Evolutionary conservation across 2,329 filamentous ascomycete genomes (phyloP).

Genomic region (Phyllosticta citribraziliensis): DNA sequence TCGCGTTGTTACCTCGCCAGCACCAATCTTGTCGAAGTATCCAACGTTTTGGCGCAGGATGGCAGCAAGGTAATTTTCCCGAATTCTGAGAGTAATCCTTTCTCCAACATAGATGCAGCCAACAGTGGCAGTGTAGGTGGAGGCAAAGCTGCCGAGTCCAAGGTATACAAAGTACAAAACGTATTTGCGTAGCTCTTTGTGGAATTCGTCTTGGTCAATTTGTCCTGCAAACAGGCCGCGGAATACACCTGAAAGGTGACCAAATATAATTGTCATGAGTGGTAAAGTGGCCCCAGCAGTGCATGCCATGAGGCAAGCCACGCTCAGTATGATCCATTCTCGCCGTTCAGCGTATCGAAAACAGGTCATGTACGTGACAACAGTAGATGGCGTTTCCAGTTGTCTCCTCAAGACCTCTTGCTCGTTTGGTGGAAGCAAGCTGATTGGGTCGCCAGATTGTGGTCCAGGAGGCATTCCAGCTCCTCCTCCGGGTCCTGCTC

Average conservation of each 20-base stretch:
- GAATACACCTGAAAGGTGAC: slow-evolving; percentile 13
- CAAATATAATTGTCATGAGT: slow-evolving; percentile 52
- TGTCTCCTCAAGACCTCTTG: slow-evolving; percentile 58
- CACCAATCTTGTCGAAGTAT: slow-evolving; percentile 67
- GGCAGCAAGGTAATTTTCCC: slow-evolving; percentile 53
- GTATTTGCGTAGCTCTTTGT: slow-evolving; percentile 6
- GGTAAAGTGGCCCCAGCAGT: slow-evolving; percentile 66
- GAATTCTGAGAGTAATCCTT: slow-evolving; percentile 25
- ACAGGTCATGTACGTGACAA: slow-evolving; percentile 54
- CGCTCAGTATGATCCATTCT: slow-evolving; percentile 53
- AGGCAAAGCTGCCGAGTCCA: slow-evolving; percentile 14
- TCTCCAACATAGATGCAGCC: slow-evolving; percentile 67
- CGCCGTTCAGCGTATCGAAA: slow-evolving; percentile 60
- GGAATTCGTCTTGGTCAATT: slow-evolving; percentile 15
- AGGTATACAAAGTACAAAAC: slow-evolving; percentile 20
- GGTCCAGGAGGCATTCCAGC: slow-evolving; percentile 13
- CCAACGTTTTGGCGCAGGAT: slow-evolving; percentile 32
- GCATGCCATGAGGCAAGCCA: slow-evolving; percentile 57
- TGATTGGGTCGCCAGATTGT: slow-evolving; percentile 40
- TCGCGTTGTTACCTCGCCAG: slow-evolving; percentile 86
- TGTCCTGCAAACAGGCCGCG: slow-evolving; percentile 12
- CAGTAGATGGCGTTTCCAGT: slow-evolving; percentile 53
- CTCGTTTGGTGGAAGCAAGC: slow-evolving; percentile 56
- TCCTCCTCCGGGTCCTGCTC: neutral
- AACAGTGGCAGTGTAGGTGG: slow-evolving; percentile 55